Evolutionary conservation across 768 basidiomycete species (phyloP).

Genomic region (Suillus subaureus): DNA sequence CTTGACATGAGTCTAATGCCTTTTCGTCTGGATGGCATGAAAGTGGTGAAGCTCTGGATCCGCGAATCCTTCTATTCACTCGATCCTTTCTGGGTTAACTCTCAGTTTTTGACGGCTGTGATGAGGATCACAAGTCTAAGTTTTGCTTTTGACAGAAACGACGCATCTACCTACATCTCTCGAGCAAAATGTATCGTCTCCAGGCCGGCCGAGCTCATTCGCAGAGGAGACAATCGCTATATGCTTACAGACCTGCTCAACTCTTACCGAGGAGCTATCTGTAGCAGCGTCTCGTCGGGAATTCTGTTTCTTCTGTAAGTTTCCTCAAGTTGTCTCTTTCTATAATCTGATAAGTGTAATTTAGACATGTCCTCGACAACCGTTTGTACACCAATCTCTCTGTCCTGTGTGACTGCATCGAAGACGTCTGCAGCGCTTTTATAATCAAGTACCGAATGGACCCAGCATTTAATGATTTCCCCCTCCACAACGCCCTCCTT

Average conservation of each 20-base stretch:
- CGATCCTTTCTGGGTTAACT: slow-evolving; percentile 9
- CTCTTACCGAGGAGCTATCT: slow-evolving; percentile 29
- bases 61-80: slow-evolving; percentile 40
- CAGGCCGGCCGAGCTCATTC: slow-evolving; percentile 5
- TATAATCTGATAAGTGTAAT: neutral
- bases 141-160: slow-evolving; percentile 39
- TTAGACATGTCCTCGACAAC: slow-evolving; percentile 47
- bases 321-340: neutral
- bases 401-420: slow-evolving; percentile 54
- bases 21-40: slow-evolving; percentile 38
- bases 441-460: slow-evolving; percentile 38
- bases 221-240: slow-evolving; percentile 20
- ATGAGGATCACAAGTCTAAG: slow-evolving; percentile 40
- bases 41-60: slow-evolving; percentile 49
- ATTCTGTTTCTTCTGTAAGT: slow-evolving; percentile 21
- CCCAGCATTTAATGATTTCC: neutral
- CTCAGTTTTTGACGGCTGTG: slow-evolving; percentile 42
- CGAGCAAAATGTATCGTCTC: slow-evolving; percentile 32
- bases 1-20: slow-evolving; percentile 41
- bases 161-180: slow-evolving; percentile 37
- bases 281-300: slow-evolving; percentile 36
- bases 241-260: slow-evolving; percentile 36
- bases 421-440: slow-evolving; percentile 45
- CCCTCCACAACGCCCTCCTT: slow-evolving; percentile 49
- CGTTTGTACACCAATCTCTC: slow-evolving; percentile 44